A percentile compares a stretch with the other conserved stretches of the same genome.
These are phyloP conservation scores for Chiua virens DNA, from an alignment of 768 basidiomycete genomes.

Conservation along the genomic window DNA sequence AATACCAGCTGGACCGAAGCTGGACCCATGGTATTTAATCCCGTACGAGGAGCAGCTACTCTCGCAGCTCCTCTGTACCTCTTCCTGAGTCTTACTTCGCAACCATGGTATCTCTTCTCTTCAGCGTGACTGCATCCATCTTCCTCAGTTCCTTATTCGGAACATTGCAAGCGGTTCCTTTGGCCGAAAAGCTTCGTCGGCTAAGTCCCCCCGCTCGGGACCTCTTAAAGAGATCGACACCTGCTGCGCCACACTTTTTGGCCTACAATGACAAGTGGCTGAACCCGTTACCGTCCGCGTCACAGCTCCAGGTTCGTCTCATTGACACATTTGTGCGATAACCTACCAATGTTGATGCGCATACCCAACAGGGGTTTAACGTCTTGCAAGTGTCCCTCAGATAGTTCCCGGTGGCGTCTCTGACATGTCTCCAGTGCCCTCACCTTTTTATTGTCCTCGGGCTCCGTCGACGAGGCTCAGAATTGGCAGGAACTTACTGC, in stretches of 20 bases:
- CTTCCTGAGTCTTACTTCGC: background rate
- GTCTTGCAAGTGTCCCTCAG: slow-evolving; percentile 27
- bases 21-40: slow-evolving; percentile 18
- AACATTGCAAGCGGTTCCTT: slow-evolving; percentile 12
- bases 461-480: slow-evolving; percentile 45
- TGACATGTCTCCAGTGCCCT: slow-evolving; percentile 29
- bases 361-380: slow-evolving; percentile 30
- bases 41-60: background rate
- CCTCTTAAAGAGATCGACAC: slow-evolving; percentile 22
- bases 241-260: slow-evolving; percentile 50
- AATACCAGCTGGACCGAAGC: too few relatives aligned
- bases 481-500: slow-evolving; percentile 43
- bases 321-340: background rate
- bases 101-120: slow-evolving; percentile 17
- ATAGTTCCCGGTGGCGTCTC: background rate
- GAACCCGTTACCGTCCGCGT: slow-evolving; percentile 42
- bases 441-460: slow-evolving; percentile 42
- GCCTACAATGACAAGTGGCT: slow-evolving; percentile 43
- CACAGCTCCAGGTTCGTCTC: slow-evolving; percentile 41
- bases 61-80: background rate
- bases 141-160: slow-evolving; percentile 8
- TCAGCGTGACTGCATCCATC: background rate
- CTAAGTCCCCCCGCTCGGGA: slow-evolving; percentile 23
- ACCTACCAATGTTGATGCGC: background rate
- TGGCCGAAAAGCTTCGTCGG: slow-evolving; percentile 21